Evolutionary conservation across 2,329 filamentous ascomycete species (phyloP), one percentile per base, ranked within the genome.

Genomic region (Nemania sp.): DNA sequence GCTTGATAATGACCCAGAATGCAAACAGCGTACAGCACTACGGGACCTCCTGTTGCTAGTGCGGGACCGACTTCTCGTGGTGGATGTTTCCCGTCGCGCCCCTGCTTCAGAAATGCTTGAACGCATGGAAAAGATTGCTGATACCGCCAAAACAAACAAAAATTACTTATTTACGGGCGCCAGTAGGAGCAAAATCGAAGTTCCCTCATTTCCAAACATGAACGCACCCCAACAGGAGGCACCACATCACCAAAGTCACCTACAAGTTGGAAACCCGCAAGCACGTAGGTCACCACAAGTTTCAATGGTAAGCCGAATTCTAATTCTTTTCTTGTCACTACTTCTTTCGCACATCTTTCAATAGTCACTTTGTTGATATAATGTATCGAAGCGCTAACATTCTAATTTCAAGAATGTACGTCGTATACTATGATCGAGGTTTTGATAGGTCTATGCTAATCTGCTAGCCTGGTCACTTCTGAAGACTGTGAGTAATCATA

Each of bases 1-100:
- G 12, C 33, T 55, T 37, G 19, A 41, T 15, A 49, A 56, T 11
- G 52, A 58, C 17, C 56, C 56, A 1, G 56, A 53, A 31, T 48
- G 30, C 44, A 28, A 26, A 14, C 14, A 11, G 31, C 22, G n/a
- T 8, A 48, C 50, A 7, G 50, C 50, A 3, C 17, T 53, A 24
- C 23, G 44, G 12, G 39, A 58, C 2, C 20, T 58, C 22, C 43
- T 58, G 2, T 26, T 44, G 20, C 9, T 58, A n/a, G 43, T 58
- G 1, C 34, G 28, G 26, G 48, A 54, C 14, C 36, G 24, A 23
- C 48, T 58, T 2, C 52, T 58, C 14, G 52, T 58, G 2, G 43
- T 56, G 17, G 34, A 26, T 14, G 17, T 17, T 5, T 17, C 11
- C 3, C 23, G 20, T 44, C 54, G 48, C 8, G 37, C 49, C 5